Evolutionary conservation across 768 basidiomycete species (phyloP).

Genomic region (Rhizopogon vesiculosus): DNA sequence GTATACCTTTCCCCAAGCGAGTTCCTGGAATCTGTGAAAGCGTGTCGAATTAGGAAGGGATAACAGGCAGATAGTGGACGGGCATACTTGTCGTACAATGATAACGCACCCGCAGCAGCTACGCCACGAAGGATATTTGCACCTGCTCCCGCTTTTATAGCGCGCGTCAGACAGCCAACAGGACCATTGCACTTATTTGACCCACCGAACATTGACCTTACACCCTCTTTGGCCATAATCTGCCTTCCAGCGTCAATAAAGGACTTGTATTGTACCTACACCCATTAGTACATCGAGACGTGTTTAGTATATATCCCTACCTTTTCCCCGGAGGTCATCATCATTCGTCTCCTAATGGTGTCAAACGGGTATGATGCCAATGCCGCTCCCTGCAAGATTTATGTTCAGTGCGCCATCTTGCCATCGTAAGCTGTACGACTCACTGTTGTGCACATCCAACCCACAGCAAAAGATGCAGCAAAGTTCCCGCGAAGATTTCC

Average conservation of each 20-base stretch:
- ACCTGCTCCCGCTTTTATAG: conserved; percentile 56
- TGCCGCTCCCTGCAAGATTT: conserved; percentile 26
- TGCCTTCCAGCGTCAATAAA: conserved; percentile 35
- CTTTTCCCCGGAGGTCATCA: conserved; percentile 41
- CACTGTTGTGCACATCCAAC: conserved; percentile 38
- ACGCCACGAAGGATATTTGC: conserved; percentile 53
- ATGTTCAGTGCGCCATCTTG: neutral
- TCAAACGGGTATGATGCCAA: conserved; percentile 39
- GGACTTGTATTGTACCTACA: conserved; percentile 33
- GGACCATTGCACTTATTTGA: neutral
- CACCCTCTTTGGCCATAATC: conserved; percentile 37
- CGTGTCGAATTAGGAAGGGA: neutral
- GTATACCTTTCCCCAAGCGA: conserved; percentile 54
- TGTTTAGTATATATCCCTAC: conserved; percentile 5
- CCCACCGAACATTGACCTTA: conserved; percentile 33
- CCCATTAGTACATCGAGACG: neutral
- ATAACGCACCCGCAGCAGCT: conserved; percentile 48
- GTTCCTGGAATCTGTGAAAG: conserved; percentile 39
- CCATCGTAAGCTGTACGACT: neutral
- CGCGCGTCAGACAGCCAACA: conserved; percentile 14
- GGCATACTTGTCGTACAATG: conserved; percentile 53
- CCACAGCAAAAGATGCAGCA: conserved; percentile 35
- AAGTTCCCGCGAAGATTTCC: conserved; percentile 36
- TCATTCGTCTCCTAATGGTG: conserved; percentile 42
- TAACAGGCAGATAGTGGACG: neutral